Evolutionary conservation across 306 rosid species (phyloP), one percentile per base, ranked within the genome.

Genomic region (Hippophae rhamnoides): DNA sequence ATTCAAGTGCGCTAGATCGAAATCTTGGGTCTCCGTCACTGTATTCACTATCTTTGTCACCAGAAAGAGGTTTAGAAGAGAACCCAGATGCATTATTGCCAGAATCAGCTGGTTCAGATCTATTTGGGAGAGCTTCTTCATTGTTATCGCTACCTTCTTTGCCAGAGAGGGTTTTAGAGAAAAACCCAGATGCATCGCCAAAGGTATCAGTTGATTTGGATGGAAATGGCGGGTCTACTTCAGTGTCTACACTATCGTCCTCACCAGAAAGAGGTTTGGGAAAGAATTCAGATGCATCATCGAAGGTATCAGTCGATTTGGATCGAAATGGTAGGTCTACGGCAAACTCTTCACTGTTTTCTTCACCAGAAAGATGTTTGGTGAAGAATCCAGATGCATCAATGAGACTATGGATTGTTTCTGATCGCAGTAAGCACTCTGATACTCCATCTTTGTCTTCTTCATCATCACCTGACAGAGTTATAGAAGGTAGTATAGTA

Each of bases 381-480:
- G 72, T 23, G 46, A 60, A 52, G 41, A 49, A 53, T 23, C 54
- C 42, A 12, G 62, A 65, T 52, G 41, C 56, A 9, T 26, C 72
- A 13, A 60, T 65, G 10, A 62, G 62, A 63, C 49, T 45, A 50
- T 74, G 56, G 23, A 54, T 27, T 43, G 65, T 13, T 58, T 70
- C 67, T 3, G 67, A 62, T 62, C 70, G 55, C 31, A 54, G 10
- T 7, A 40, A 58, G 43, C 65, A 23, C 74, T 62, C 78, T 27
- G 53, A 60, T 13, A 52, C 79, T 12, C 27, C 47, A 14, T 64
- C 64, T n/a, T 74, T 66, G 8, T 54, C 66, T 1, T 45, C 53
- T 14, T 68, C 72, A 0, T 56, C 74, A 7, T 72, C 76, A 54
- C 69, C 69, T 0, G 80, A 52, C 13, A 69, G 67, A 41, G 63